Base-by-base conservation (phyloP, 2,329 filamentous ascomycete species). In the Stagonosporopsis vannaccii region DNA sequence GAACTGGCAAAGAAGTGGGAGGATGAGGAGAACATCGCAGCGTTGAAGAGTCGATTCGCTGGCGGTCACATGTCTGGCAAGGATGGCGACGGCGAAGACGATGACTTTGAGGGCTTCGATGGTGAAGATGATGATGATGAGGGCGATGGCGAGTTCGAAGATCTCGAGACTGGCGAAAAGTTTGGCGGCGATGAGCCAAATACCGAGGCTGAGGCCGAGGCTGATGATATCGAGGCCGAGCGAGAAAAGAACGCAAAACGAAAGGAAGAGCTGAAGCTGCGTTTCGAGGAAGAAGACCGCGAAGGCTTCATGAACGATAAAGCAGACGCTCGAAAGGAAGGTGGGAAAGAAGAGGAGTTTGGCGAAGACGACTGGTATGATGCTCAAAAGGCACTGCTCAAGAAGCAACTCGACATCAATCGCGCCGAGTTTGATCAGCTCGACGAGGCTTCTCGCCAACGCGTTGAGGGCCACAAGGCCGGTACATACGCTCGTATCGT, bases 321-420 rank as follows among this genome's bases (percentile, higher is more conserved):
- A 72, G 88, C 90, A 25, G 86, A 88, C 46, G 90, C 90, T 11
- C 85, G 89, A 32, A 82, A 86, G 61, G 90, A 92, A 26, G 88
- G 84, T 30, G 81, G 87, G 6, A 87, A 94, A 49, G 55, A 58
- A 15, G 81, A 86, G 56, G 90, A 96, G 71, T 98, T 96, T 69
- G 95, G 93, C 48, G 95, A 99, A 77, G 95, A 99, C 73, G 91
- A 99, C 52, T 99, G 96, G 96, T 99, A 99, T 74, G 95, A 98
- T 72, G 87, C 90, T 25, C 95, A 99, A 74, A 99, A 99, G 79
- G 91, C 95, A 28, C 85, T 90, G 74, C 88, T 99, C 56, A 91
- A 97, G 78, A 97, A 97, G 78, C 95, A 99, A 76, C 85, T 95
- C 61, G 91, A 96, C 70, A 97, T 99, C 85, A 99, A 99, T 79